Conservation (phyloP, 2,329 filamentous ascomycete genomes). For the Trichoderma cornu-damae region DNA sequence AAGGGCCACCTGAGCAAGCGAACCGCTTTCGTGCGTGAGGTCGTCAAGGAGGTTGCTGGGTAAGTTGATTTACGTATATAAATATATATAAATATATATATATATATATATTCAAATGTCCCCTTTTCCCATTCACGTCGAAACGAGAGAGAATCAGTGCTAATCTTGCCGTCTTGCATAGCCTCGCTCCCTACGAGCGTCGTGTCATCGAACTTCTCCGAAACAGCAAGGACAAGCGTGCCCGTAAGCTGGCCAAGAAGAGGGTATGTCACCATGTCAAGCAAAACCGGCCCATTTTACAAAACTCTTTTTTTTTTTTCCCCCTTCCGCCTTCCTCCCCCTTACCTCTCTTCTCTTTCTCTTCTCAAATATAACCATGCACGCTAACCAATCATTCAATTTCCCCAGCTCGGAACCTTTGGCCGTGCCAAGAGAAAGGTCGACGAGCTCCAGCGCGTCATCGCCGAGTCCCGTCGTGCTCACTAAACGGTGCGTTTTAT, state of each 20-base stretch:
- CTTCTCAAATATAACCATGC: too few species aligned
- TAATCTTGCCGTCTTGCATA: slow-evolving; percentile 28
- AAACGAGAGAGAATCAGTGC: not conserved
- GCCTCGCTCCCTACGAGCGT: slow-evolving; percentile 93
- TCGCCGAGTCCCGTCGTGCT: slow-evolving; percentile 81
- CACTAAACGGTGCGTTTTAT: slow-evolving; percentile 44
- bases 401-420: slow-evolving; percentile 93
- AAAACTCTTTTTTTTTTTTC: too few species aligned
- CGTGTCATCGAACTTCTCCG: slow-evolving; percentile 98
- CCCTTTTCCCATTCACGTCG: too few species aligned
- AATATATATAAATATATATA: too few species aligned
- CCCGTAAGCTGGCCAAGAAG: slow-evolving; percentile 99
- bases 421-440: slow-evolving; percentile 99
- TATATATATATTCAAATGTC: too few species aligned
- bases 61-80: slow-evolving; percentile 54
- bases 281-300: too few species aligned
- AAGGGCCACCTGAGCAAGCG: slow-evolving; percentile 97
- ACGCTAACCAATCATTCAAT: slow-evolving; percentile 25
- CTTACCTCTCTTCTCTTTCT: too few species aligned
- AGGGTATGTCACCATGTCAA: slow-evolving; percentile 57
- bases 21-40: slow-evolving; percentile 92
- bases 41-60: slow-evolving; percentile 98
- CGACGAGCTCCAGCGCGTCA: slow-evolving; percentile 96
- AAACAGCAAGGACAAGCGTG: slow-evolving; percentile 99
- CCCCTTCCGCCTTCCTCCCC: too few species aligned